Conservation (phyloP, 352 stramenopile genomes). For the Aphanomyces euteiches region DNA sequence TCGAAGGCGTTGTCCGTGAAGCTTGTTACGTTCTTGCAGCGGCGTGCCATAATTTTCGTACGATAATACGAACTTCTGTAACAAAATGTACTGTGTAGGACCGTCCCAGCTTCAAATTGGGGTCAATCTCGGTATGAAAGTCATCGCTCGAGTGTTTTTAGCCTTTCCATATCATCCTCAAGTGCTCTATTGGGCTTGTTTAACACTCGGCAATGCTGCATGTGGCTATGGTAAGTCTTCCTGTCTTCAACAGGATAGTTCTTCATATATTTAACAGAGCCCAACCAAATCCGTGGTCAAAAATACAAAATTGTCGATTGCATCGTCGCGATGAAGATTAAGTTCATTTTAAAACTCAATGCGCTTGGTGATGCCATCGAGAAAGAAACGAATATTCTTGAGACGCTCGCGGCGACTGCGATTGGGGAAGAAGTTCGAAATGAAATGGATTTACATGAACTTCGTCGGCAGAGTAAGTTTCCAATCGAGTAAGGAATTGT, state of each 20-base stretch:
- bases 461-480: slow-evolving; percentile 36
- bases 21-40: slow-evolving; percentile 13
- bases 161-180: slow-evolving; percentile 38
- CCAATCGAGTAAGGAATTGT: neutral
- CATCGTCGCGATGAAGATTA: slow-evolving; percentile 42
- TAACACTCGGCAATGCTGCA: slow-evolving; percentile 53
- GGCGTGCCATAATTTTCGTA: slow-evolving; percentile 14
- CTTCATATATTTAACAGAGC: neutral
- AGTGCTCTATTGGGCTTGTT: slow-evolving; percentile 55
- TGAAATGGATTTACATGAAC: slow-evolving; percentile 52
- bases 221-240: slow-evolving; percentile 26
- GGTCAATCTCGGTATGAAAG: slow-evolving; percentile 33
- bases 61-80: neutral
- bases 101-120: slow-evolving; percentile 6
- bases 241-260: too few relatives aligned
- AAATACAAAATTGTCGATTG: slow-evolving; percentile 39
- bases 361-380: slow-evolving; percentile 48
- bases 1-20: slow-evolving; percentile 8
- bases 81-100: neutral
- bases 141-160: slow-evolving; percentile 44
- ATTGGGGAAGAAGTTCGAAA: slow-evolving; percentile 70
- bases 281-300: slow-evolving; percentile 16
- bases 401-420: slow-evolving; percentile 43
- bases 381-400: slow-evolving; percentile 35
- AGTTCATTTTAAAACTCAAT: slow-evolving; percentile 47